A percentile compares a stretch with the other conserved stretches of the same genome.
These are phyloP conservation scores for Groenewaldozyma salmanticensis DNA, from an alignment of 805 yeast species.

Conservation along the genomic window DNA sequence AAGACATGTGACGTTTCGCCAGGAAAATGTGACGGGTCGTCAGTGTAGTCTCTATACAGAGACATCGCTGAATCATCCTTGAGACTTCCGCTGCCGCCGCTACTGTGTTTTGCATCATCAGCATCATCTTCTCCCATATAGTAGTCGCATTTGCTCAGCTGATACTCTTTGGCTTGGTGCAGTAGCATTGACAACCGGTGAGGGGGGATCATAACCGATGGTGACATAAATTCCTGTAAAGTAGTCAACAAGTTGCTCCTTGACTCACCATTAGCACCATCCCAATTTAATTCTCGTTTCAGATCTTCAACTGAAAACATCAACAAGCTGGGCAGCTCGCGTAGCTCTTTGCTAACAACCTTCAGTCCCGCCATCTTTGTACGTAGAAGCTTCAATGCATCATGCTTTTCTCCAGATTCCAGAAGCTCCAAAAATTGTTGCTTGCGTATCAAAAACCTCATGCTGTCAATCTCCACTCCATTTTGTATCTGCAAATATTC, in stretches of 20 bases:
- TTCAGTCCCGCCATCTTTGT: slow-evolving; percentile 28
- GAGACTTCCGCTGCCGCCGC: neutral
- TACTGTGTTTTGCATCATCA: neutral
- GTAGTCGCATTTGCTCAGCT: slow-evolving; percentile 29
- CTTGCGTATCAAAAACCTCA: slow-evolving; percentile 30
- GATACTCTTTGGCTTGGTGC: slow-evolving; percentile 42
- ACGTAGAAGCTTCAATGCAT: slow-evolving; percentile 33
- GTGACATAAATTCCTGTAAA: slow-evolving; percentile 39
- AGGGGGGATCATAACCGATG: slow-evolving; percentile 45
- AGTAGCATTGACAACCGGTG: slow-evolving; percentile 41
- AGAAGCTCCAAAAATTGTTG: slow-evolving; percentile 36
- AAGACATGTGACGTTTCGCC: slow-evolving; percentile 38
- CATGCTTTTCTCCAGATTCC: slow-evolving; percentile 23
- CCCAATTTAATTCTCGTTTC: slow-evolving; percentile 25
- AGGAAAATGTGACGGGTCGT: slow-evolving; percentile 18
- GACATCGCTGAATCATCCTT: slow-evolving; percentile 16
- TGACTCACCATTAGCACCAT: slow-evolving; percentile 30
- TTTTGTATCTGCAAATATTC: slow-evolving; percentile 19
- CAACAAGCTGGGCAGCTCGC: slow-evolving; percentile 21
- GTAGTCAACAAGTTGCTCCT: slow-evolving; percentile 33
- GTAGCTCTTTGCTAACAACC: slow-evolving; percentile 21
- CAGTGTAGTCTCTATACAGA: slow-evolving; percentile 30
- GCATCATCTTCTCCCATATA: slow-evolving; percentile 9
- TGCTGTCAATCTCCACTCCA: slow-evolving; percentile 2
- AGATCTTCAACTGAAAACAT: slow-evolving; percentile 24